Evolutionary conservation across 2,329 filamentous ascomycete species (phyloP), one percentile per base, ranked within the genome.

Genomic region (Colletotrichum sp.): DNA sequence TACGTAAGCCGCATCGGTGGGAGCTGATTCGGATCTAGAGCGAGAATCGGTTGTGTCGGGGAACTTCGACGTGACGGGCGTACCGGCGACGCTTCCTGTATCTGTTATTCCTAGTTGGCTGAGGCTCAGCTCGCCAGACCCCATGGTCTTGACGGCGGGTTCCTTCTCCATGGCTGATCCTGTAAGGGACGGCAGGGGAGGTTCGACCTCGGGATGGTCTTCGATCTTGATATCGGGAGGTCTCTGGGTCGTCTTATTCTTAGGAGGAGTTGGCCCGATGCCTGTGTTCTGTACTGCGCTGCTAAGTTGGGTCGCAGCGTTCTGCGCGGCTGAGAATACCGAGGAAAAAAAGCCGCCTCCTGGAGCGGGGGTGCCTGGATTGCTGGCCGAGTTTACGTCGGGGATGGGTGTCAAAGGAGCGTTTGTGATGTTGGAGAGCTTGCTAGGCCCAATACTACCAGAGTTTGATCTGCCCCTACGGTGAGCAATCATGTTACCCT

Each of bases 241-340:
- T 72, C 85, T 86, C 39, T 80, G 83, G 64, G 73, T 34, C 66
- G 77, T 86, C 77, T 80, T 87, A 62, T 84, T 87, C 78, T 85
- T 87, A 79, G 88, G 36, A 29, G 76, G 62, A 2, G 69, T 88
- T 67, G 86, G 84, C 9, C 88, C 86, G 69, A 92, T 88, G 34
- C 89, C 88, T 6, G 89, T 90, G 82, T 92, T 96, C 65, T 92
- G 91, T 63, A 98, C 93, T 64, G 93, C 95, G 78, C 91, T 95
- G 79, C 90, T 95, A 6, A 96, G 84, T 22, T 92, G 93, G 78
- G 88, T 95, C 16, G 96, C 96, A 59, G 96, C 96, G 89, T 94
- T 98, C 84, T 99, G 96, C 22, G 97, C 97, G 62, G 94, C 96
- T 55, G 95, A 96, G 78, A 99, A 92, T 82, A 99, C 95, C 30